Base-by-base conservation (phyloP, 2,329 filamentous ascomycete species). In the Colletotrichum caudatum region DNA sequence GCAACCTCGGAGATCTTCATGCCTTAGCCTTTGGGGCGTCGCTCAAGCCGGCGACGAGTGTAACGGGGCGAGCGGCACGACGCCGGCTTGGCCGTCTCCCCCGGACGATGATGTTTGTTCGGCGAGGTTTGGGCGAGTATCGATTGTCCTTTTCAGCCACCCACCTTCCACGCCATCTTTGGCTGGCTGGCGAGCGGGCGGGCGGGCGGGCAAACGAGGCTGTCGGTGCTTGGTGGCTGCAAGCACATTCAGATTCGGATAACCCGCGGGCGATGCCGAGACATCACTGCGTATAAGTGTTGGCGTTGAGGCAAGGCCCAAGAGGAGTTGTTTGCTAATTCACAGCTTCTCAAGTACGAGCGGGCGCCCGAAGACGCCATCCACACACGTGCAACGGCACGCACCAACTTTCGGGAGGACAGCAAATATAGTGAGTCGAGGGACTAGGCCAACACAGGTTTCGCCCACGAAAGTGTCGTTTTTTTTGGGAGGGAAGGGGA, bases 31-130 rank as follows among this genome's bases (percentile, higher is more conserved):
- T 66, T 20, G 63, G 23, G 20, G 54, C 35, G 66, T 73, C 23
- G 37, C 58, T 57, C 64, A 50, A 59, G 61, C 54, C 41, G 62
- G 44, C 62, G 58, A 70, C 61, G 11, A 57, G 62, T 64, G 70
- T 57, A 60, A 64, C 70, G 39, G 44, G 23, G 29, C 50, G 56
- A 46, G 69, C 59, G 26, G 29, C 29, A 66, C 64, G 48, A 41
- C 18, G 23, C 56, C 53, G 70, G 39, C 33, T 53, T 61, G 68
- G 60, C n/a, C 35, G 9, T 23, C 11, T 18, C 14, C 37, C 61
- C 59, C 57, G 53, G 57, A 41, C 46, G 39, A 33, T 46, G 20
- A 51, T 60, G 61, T 39, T 68, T 65, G 61, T 39, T 68, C 63
- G 64, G 61, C 46, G 64, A 44, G 56, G 50, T 60, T 33, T 16